phyloP scores from a whole-genome alignment of 768 basidiomycete species.

The Podaxis rugospora region DNA sequence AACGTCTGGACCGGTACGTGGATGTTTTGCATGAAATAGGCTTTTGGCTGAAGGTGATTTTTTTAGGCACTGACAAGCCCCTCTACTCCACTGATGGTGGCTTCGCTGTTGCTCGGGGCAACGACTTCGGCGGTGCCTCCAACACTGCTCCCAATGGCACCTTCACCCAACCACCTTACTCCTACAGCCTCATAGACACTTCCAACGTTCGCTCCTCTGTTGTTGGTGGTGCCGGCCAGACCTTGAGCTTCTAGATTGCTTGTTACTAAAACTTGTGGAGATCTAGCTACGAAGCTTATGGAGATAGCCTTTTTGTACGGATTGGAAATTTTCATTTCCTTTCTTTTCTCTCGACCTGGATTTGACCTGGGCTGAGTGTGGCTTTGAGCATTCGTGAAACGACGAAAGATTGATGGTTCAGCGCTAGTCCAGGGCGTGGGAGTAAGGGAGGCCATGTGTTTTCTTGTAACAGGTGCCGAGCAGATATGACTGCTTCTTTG shows the following conservation, averaged over 20 bases:
- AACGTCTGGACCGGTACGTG: slow-evolving; percentile 38
- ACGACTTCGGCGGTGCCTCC: slow-evolving; percentile 24
- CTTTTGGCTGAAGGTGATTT: slow-evolving; percentile 3
- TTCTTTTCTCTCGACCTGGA: not conserved
- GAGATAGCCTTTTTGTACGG: not conserved
- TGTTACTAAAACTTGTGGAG: slow-evolving; percentile 13
- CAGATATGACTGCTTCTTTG: not conserved
- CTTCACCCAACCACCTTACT: slow-evolving; percentile 26
- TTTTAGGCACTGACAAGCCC: slow-evolving; percentile 28
- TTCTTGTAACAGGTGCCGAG: not conserved
- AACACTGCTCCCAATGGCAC: slow-evolving; percentile 26
- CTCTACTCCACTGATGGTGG: slow-evolving; percentile 37
- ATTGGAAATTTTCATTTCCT: not conserved
- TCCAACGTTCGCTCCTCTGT: slow-evolving; percentile 21
- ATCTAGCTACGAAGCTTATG: not conserved
- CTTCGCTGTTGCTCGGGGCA: slow-evolving; percentile 34
- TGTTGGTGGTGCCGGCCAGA: slow-evolving; percentile 23
- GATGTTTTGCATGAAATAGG: not conserved
- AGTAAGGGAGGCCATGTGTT: not conserved
- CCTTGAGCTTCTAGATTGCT: slow-evolving; percentile 19
- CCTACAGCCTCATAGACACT: slow-evolving; percentile 19
- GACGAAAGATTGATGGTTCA: too few relatives aligned
- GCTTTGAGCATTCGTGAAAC: too few relatives aligned
- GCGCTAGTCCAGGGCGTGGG: not conserved
- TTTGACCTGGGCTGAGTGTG: not conserved